phyloP scores from a whole-genome alignment of 2,329 filamentous ascomycete species.

The Aspergillus sp. region DNA sequence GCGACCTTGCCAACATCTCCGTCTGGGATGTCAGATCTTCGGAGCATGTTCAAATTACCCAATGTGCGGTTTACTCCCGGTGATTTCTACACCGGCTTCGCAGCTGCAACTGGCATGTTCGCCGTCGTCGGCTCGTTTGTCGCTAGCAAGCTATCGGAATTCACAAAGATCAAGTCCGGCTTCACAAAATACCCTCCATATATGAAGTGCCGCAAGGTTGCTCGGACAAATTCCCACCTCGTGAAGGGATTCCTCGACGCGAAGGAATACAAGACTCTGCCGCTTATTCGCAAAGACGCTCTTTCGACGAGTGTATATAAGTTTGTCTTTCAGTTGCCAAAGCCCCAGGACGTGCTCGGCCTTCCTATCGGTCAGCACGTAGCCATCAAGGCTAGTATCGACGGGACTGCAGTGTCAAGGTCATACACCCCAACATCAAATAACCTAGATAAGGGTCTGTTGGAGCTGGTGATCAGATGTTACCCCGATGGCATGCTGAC shows the following conservation, averaged over 20 bases:
- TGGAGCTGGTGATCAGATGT: conserved; percentile 38
- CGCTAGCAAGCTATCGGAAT: conserved; percentile 15
- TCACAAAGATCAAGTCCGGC: conserved; percentile 26
- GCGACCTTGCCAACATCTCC: not conserved
- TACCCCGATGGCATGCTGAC: conserved; percentile 37
- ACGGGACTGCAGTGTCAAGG: conserved; percentile 48
- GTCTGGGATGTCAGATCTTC: not conserved
- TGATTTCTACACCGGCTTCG: not conserved
- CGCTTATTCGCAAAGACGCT: conserved; percentile 34
- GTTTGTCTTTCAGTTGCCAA: conserved; percentile 52
- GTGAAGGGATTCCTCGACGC: conserved; percentile 53
- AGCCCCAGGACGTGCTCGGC: conserved; percentile 47
- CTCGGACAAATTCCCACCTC: conserved; percentile 41
- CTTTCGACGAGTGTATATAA: conserved; percentile 38
- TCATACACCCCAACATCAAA: conserved; percentile 54
- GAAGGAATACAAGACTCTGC: conserved; percentile 48
- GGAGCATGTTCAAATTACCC: not conserved
- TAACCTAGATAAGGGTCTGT: conserved; percentile 30
- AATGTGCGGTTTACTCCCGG: not conserved
- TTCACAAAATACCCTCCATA: conserved; percentile 36
- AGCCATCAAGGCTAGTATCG: conserved; percentile 50
- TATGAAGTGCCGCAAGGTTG: conserved; percentile 40
- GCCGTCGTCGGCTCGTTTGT: conserved; percentile 11
- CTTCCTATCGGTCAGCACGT: conserved; percentile 60
- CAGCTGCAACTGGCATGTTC: not conserved